A percentile compares a stretch with the other conserved stretches of the same genome.
Conservation (phyloP, 306 rosid species). For the Adenanthera pavonina region DNA sequence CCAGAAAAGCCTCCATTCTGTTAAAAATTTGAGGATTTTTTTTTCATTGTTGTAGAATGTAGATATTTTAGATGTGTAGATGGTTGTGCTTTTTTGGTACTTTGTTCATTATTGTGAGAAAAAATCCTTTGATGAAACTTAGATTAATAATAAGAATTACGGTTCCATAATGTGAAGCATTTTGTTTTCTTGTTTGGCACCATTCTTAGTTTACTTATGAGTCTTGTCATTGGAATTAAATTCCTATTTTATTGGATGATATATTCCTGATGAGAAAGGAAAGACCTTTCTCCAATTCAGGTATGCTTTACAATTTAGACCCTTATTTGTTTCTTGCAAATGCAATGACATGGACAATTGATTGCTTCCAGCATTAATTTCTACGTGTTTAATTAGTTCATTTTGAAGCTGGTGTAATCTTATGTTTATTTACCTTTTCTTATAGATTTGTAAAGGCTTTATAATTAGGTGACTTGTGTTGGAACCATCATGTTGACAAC, state of each 20-base stretch:
- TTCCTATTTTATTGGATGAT: neutral
- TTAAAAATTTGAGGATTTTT: neutral
- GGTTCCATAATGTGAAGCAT: neutral
- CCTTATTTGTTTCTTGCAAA: no score
- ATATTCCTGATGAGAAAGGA: neutral
- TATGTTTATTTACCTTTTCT: neutral
- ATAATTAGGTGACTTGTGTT: no score
- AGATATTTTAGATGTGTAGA: conserved; percentile 43
- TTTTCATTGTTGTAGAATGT: conserved; percentile 45
- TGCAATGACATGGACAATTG: neutral
- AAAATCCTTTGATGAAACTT: neutral
- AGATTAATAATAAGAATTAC: neutral
- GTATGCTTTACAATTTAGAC: neutral
- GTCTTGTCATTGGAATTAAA: neutral
- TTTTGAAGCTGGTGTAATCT: neutral
- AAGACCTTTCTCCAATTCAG: neutral
- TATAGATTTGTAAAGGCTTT: no score
- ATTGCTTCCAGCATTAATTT: neutral
- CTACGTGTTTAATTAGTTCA: neutral
- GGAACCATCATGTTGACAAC: no score
- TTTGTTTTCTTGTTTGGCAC: neutral
- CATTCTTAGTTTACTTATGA: neutral
- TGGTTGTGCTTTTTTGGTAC: conserved; percentile 1
- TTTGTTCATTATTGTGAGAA: neutral
- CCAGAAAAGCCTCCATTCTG: neutral